Conservation (phyloP, 108 stramenopile genomes). For the Poteriospumella lacustris region DNA sequence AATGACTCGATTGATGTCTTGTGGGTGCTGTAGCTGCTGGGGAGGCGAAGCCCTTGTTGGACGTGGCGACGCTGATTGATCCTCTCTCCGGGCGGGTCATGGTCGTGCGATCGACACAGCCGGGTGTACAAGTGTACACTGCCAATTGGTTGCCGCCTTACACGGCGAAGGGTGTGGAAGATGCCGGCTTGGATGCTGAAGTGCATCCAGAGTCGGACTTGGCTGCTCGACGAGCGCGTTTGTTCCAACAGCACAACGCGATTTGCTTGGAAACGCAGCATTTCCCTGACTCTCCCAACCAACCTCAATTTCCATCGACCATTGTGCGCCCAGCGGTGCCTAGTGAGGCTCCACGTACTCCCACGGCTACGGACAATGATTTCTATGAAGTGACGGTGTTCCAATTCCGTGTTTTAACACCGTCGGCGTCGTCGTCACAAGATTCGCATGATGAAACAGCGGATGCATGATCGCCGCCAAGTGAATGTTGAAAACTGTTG, state of each 20-base stretch:
- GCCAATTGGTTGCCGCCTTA: conserved; percentile 66
- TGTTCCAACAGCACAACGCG: conserved; percentile 66
- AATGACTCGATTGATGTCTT: neutral
- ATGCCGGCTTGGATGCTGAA: too few relatives aligned
- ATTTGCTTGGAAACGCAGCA: conserved; percentile 78
- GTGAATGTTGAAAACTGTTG: too few relatives aligned
- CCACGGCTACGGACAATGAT: too few relatives aligned
- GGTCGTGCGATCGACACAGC: conserved; percentile 60
- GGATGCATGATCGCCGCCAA: too few relatives aligned
- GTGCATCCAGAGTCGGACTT: too few relatives aligned
- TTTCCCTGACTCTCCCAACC: conserved; percentile 65
- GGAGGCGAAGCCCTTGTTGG: neutral
- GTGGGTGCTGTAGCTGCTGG: neutral
- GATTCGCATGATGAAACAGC: too few relatives aligned
- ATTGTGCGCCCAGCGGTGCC: conserved; percentile 26
- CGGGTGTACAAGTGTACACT: conserved; percentile 80
- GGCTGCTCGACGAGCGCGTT: too few relatives aligned
- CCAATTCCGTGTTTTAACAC: too few relatives aligned
- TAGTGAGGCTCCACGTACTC: too few relatives aligned
- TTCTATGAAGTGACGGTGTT: too few relatives aligned
- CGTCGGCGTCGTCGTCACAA: too few relatives aligned
- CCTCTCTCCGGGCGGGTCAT: conserved; percentile 38
- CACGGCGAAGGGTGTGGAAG: conserved; percentile 20
- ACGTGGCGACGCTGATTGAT: neutral
- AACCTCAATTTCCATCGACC: neutral